Base-by-base conservation (phyloP, 2,329 filamentous ascomycete genomes). In the Penicillium sp. region DNA sequence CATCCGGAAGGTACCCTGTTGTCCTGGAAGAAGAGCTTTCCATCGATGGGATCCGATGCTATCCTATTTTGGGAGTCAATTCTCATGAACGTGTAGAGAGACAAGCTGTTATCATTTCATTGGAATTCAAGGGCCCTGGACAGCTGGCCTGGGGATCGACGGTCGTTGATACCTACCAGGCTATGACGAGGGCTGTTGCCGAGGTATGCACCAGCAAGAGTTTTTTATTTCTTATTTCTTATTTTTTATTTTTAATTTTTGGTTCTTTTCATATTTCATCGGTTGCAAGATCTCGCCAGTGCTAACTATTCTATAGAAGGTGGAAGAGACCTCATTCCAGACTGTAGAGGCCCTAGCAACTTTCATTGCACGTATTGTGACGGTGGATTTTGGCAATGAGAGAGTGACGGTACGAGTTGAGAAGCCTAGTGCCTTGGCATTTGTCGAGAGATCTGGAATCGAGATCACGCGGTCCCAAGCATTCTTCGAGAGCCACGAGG, bases 21-120 rank as follows among this genome's bases (percentile, higher is more conserved):
- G 63, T 70, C 5, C 40, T 74, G 56, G 67, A 71, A 44, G 70
- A 76, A 52, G 71, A 74, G 52, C 75, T 76, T 54, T 66, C 67
- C 2, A 72, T 81, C 55, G 72, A 77, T 33, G 71, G 72, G 1
- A 74, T 80, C 45, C 68, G 75, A 21, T 76, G 75, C 57, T 68
- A 74, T 43, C 78, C 76, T 61, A 77, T 82, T 26, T 71, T 82
- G 53, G 80, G 80, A 1, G 78, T 82, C n/a, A 82, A 82, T 54
- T 71, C 75, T 2, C 79, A 81, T 56, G 80, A 82, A 65, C 71
- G 80, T 18, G 62, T 78, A 16, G 77, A 81, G 65, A 80, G 80
- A 57, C 80, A 82, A 62, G 72, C 71, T 23, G 76, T 82, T 8
- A 71, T 77, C 55, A 60, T 78, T 43, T 70, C 73, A 28, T 67